Conservation (phyloP, 202 grass and related monocot species). For the Cymbopogon flexuosus region DNA sequence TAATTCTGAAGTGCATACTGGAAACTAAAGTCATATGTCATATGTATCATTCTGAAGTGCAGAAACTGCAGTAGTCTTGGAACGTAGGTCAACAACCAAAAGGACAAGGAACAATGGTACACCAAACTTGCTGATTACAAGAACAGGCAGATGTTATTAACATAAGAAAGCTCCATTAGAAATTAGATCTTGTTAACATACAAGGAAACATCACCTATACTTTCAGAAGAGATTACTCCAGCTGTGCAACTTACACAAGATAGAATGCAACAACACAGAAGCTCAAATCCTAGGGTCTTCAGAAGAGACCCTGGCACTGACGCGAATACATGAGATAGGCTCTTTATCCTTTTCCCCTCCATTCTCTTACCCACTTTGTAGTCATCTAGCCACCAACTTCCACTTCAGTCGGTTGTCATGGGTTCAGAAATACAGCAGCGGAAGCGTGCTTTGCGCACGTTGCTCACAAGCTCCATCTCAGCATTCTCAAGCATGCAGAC, state of each 20-base stretch:
- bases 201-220: conserved; percentile 43
- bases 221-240: conserved; percentile 35
- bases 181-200: conserved; percentile 51
- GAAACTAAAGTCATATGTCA: not conserved
- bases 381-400: conserved; percentile 26
- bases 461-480: conserved; percentile 76
- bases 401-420: conserved; percentile 77
- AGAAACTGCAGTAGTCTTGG: not conserved
- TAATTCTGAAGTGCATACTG: not conserved
- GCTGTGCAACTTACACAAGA: conserved; percentile 41
- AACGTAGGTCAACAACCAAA: not conserved
- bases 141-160: conserved; percentile 45
- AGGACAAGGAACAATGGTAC: not conserved
- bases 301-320: not conserved
- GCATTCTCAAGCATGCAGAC: conserved; percentile 78
- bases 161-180: conserved; percentile 44
- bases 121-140: conserved; percentile 5
- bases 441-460: conserved; percentile 87
- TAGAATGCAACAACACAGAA: conserved; percentile 40
- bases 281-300: conserved; percentile 21
- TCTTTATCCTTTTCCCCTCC: conserved; percentile 23
- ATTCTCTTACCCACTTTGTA: not conserved
- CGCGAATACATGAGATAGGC: conserved; percentile 20
- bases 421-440: conserved; percentile 83
- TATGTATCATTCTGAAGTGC: not conserved